These are phyloP conservation scores for Xanthoceras sorbifolium DNA, from an alignment of 345 rosid genomes.

Conservation along the genomic window DNA sequence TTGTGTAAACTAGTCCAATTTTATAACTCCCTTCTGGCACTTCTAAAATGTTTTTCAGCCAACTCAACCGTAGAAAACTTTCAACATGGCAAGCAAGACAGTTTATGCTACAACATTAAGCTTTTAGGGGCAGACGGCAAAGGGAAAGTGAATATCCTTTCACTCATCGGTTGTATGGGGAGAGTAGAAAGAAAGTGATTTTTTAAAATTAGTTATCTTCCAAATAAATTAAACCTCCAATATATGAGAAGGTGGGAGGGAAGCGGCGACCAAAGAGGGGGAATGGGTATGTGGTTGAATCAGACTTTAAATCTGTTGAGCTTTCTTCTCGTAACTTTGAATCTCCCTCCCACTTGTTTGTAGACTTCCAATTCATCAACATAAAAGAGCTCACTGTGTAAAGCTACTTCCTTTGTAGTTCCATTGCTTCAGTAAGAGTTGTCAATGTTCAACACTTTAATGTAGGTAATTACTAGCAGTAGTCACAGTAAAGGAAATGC, in stretches of 20 bases:
- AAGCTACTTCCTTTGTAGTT: too few relatives aligned
- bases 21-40: not conserved
- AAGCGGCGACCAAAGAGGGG: not conserved
- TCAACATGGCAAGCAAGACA: not conserved
- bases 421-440: too few relatives aligned
- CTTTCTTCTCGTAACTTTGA: too few relatives aligned
- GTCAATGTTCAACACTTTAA: too few relatives aligned
- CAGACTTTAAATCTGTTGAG: too few relatives aligned
- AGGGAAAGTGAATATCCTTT: not conserved
- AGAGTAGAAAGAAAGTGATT: not conserved
- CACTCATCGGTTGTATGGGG: not conserved
- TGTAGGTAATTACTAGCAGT: too few relatives aligned
- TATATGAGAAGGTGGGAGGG: not conserved
- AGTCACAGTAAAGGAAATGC: not conserved
- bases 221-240: not conserved
- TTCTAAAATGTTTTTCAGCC: not conserved
- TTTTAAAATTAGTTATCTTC: not conserved
- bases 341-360: too few relatives aligned
- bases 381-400: too few relatives aligned
- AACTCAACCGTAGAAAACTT: not conserved
- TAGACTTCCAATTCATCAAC: too few relatives aligned
- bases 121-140: not conserved
- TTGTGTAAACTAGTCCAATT: not conserved
- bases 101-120: not conserved
- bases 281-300: not conserved